A percentile compares a stretch with the other conserved stretches of the same genome.
These are phyloP conservation scores for Suillus bovinus DNA, from an alignment of 768 basidiomycete genomes.

Conservation along the genomic window DNA sequence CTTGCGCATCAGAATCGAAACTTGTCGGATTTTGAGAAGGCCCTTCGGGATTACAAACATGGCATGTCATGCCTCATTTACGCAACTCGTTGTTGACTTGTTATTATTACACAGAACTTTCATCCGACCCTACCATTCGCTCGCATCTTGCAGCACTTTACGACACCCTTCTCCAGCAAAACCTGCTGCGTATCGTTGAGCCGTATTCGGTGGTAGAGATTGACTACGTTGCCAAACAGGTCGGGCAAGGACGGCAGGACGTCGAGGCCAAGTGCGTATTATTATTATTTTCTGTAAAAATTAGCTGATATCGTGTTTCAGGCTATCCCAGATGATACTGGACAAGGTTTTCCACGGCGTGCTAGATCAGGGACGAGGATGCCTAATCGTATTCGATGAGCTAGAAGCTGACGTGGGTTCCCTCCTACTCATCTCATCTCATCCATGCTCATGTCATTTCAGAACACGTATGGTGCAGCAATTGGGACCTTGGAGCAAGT, in stretches of 20 bases:
- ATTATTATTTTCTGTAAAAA: too few relatives aligned
- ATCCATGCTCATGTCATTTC: slow-evolving; percentile 4
- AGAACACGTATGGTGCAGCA: slow-evolving; percentile 89
- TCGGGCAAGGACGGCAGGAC: slow-evolving; percentile 82
- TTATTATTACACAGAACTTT: slow-evolving; percentile 64
- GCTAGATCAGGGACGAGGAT: slow-evolving; percentile 93
- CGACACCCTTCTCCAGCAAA: slow-evolving; percentile 95
- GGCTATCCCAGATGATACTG: slow-evolving; percentile 96
- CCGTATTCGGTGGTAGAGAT: slow-evolving; percentile 94
- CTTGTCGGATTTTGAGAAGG: slow-evolving; percentile 86
- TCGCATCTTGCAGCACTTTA: slow-evolving; percentile 93
- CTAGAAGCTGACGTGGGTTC: slow-evolving; percentile 77
- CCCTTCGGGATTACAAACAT: slow-evolving; percentile 81
- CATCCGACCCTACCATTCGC: slow-evolving; percentile 93
- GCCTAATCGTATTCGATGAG: slow-evolving; percentile 88
- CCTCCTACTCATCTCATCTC: background rate
- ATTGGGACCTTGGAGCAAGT: slow-evolving; percentile 90
- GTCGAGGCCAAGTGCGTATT: slow-evolving; percentile 85
- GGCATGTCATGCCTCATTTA: slow-evolving; percentile 42
- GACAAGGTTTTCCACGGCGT: slow-evolving; percentile 95
- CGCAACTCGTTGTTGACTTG: background rate
- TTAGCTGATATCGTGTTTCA: slow-evolving; percentile 31
- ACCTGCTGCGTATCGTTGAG: slow-evolving; percentile 92
- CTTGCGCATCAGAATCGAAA: slow-evolving; percentile 92
- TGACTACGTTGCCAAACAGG: slow-evolving; percentile 80